Conservation (phyloP, 139 green algal genomes). For the Chlamydomonas eustigma region DNA sequence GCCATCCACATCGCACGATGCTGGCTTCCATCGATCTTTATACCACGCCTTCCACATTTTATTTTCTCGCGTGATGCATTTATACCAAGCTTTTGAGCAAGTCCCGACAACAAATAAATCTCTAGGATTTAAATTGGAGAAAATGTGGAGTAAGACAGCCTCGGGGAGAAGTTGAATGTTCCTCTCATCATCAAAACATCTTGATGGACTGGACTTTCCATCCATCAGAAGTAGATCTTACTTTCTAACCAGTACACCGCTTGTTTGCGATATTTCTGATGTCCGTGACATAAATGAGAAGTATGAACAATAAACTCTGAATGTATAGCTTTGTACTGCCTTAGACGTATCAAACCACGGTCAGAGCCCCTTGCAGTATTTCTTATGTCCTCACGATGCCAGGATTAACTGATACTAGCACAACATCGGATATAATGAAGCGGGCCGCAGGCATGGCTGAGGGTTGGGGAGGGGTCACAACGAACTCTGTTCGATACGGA, state of each 20-base stretch:
- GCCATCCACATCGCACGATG: no score
- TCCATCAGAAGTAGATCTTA: no score
- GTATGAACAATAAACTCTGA: no score
- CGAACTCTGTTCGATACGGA: slow-evolving; percentile 3
- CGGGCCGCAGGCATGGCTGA: neutral
- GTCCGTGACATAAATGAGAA: no score
- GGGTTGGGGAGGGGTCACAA: neutral
- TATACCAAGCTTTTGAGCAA: neutral
- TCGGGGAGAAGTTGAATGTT: neutral
- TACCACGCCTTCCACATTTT: neutral
- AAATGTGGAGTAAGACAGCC: neutral
- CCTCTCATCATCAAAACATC: no score
- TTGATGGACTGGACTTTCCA: no score
- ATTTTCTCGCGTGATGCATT: neutral
- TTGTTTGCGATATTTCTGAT: no score
- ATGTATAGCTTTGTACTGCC: no score
- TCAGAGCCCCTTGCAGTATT: no score
- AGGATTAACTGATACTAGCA: neutral
- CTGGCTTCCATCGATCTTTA: slow-evolving; percentile 10
- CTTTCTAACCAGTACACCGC: no score
- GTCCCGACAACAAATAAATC: neutral
- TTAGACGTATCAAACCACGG: no score
- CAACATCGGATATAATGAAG: neutral
- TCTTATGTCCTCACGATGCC: no score
- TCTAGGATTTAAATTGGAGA: neutral